phyloP scores from a whole-genome alignment of 177 flowering plant genomes.

The Vitis hybrid region DNA sequence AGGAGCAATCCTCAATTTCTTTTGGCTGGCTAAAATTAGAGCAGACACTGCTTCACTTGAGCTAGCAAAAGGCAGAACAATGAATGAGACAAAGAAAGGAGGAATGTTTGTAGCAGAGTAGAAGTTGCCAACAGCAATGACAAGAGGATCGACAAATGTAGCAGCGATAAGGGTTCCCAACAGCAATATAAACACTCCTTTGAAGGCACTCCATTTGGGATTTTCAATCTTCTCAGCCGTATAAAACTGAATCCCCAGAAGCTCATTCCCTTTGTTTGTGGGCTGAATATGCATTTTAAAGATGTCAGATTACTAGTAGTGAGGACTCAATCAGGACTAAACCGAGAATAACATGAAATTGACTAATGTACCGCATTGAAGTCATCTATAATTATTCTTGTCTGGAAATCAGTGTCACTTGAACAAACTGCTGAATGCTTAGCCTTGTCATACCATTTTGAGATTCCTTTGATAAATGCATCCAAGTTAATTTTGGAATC shows the following conservation, averaged over 20 bases:
- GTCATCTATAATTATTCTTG: slow-evolving; percentile 15
- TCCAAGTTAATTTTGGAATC: slow-evolving; percentile 16
- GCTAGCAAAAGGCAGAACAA: slow-evolving; percentile 32
- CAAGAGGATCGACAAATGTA: slow-evolving; percentile 37
- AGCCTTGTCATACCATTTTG: slow-evolving; percentile 29
- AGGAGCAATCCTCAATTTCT: slow-evolving; percentile 21
- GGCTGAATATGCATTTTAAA: slow-evolving; percentile 11
- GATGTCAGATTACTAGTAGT: too few relatives aligned
- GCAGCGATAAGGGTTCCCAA: slow-evolving; percentile 36
- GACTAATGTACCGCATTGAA: slow-evolving; percentile 19
- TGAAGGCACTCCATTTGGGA: slow-evolving; percentile 11
- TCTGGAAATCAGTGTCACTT: background rate
- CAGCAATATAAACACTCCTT: slow-evolving; percentile 31
- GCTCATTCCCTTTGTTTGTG: slow-evolving; percentile 18
- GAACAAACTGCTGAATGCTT: slow-evolving; percentile 6
- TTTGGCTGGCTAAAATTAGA: slow-evolving; percentile 24
- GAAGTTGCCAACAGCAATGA: slow-evolving; percentile 32
- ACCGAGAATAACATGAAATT: background rate
- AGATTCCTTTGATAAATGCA: slow-evolving; percentile 28
- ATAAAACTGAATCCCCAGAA: slow-evolving; percentile 17
- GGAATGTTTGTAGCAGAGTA: slow-evolving; percentile 32
- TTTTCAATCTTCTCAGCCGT: slow-evolving; percentile 1
- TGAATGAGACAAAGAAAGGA: slow-evolving; percentile 37
- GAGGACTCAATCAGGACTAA: background rate
- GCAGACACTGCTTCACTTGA: slow-evolving; percentile 30